These are phyloP conservation scores for Turnera subulata DNA, from an alignment of 345 rosid species.

Conservation along the genomic window DNA sequence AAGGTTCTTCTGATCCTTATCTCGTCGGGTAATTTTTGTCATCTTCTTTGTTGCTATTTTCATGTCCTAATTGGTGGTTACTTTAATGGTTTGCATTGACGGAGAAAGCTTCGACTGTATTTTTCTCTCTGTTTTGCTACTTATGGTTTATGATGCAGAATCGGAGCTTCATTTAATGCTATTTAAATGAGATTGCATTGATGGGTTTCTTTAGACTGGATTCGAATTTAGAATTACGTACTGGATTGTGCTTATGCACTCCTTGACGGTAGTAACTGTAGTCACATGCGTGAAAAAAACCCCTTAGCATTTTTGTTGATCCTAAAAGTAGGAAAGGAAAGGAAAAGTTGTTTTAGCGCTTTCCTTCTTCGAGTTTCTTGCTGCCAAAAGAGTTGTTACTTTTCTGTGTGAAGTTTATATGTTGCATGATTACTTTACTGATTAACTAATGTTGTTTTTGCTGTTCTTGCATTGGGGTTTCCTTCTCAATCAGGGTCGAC, in stretches of 20 bases:
- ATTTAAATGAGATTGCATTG: conserved; percentile 1
- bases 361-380: too few species aligned
- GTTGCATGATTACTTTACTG: neutral
- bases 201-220: conserved; percentile 1
- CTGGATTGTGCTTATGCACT: too few species aligned
- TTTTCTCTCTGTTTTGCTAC: neutral
- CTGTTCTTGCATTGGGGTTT: conserved; percentile 25
- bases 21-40: conserved; percentile 62
- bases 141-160: neutral
- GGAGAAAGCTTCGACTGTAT: neutral
- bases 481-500: conserved; percentile 24
- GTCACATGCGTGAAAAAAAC: too few species aligned
- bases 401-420: neutral
- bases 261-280: too few species aligned
- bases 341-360: neutral
- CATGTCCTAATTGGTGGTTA: conserved; percentile 1
- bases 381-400: too few species aligned
- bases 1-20: conserved; percentile 83
- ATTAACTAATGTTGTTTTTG: conserved; percentile 26
- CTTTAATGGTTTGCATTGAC: conserved; percentile 6
- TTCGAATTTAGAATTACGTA: neutral
- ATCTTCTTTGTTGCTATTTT: neutral
- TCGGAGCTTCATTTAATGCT: neutral
- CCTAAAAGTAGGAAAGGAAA: neutral
- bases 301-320: neutral